Percentiles rank a stretch among this genome's conserved stretches.
phyloP scores from a whole-genome alignment of 208 protist genomes.

The Wallacemonas collosoma region DNA sequence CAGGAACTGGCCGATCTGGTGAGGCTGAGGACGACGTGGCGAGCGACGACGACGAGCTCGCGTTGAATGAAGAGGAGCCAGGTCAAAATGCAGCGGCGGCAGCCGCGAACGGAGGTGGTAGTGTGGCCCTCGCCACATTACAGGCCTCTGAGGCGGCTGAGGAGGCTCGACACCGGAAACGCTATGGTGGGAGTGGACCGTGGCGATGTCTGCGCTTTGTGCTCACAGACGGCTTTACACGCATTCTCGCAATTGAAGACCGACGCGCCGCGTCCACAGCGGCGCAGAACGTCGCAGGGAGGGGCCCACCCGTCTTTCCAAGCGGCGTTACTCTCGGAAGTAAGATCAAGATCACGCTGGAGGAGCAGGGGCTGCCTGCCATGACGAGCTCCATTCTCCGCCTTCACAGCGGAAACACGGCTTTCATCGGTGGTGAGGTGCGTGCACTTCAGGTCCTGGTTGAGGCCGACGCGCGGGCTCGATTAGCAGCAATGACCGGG shows the following conservation, averaged over 20 bases:
- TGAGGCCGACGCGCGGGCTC: conserved; percentile 32
- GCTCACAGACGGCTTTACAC: conserved; percentile 74
- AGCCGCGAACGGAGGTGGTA: neutral
- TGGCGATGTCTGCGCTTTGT: conserved; percentile 51
- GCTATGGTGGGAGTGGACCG: conserved; percentile 23
- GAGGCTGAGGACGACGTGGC: neutral
- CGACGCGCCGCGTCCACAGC: neutral
- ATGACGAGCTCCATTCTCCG: conserved; percentile 49
- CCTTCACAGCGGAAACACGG: conserved; percentile 43
- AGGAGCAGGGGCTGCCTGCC: conserved; percentile 1
- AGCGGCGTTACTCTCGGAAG: conserved; percentile 54
- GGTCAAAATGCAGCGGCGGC: neutral
- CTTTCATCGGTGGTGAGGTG: conserved; percentile 56
- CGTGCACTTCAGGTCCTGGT: conserved; percentile 51
- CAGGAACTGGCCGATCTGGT: neutral
- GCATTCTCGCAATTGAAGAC: conserved; percentile 61
- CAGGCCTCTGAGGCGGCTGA: conserved; percentile 40
- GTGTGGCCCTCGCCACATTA: conserved; percentile 33
- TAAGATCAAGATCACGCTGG: conserved; percentile 42
- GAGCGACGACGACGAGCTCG: conserved; percentile 1
- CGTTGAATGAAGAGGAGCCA: conserved; percentile 11
- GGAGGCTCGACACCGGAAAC: conserved; percentile 25
- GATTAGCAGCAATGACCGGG: conserved; percentile 44
- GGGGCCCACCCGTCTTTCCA: conserved; percentile 27
- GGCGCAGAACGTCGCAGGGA: neutral